phyloP scores from a whole-genome alignment of 176 grass and related monocot genomes.

The Oryza longistaminata region DNA sequence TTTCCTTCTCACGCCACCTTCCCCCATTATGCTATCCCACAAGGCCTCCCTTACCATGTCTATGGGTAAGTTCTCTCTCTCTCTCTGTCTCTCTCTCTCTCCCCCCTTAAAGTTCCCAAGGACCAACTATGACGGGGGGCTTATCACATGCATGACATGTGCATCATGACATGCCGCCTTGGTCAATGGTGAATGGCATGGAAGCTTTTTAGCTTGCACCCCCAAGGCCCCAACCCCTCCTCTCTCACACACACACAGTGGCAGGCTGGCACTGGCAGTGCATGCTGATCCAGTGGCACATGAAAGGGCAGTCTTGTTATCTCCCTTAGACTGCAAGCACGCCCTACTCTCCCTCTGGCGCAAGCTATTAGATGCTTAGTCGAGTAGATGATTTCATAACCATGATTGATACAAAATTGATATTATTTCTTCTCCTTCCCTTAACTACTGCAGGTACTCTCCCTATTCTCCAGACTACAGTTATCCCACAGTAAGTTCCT shows the following conservation, averaged over 20 bases:
- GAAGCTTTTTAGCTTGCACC: conserved; percentile 47
- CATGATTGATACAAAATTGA: conserved; percentile 31
- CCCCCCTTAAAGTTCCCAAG: conserved; percentile 18
- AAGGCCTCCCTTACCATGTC: conserved; percentile 91
- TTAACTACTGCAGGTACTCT: conserved; percentile 65
- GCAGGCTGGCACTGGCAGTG: conserved; percentile 30
- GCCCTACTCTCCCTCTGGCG: not conserved
- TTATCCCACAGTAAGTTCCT: conserved; percentile 67
- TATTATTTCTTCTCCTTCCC: conserved; percentile 16
- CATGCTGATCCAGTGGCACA: conserved; percentile 42
- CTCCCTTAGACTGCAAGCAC: not conserved
- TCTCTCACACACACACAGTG: not conserved
- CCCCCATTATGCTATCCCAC: conserved; percentile 95
- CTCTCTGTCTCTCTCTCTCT: not conserved
- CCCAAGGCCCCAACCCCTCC: not conserved
- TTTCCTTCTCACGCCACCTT: conserved; percentile 83
- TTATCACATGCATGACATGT: conserved; percentile 75
- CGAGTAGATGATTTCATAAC: not conserved
- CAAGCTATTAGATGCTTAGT: conserved; percentile 9
- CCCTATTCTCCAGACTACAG: conserved; percentile 74
- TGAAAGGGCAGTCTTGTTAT: conserved; percentile 22
- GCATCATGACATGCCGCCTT: conserved; percentile 67
- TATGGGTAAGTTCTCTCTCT: conserved; percentile 57
- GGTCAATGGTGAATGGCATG: conserved; percentile 53
- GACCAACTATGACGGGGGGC: conserved; percentile 27